These are phyloP conservation scores for Aspergillus versicolor DNA, from an alignment of 2,329 filamentous ascomycete genomes.

Conservation along the genomic window DNA sequence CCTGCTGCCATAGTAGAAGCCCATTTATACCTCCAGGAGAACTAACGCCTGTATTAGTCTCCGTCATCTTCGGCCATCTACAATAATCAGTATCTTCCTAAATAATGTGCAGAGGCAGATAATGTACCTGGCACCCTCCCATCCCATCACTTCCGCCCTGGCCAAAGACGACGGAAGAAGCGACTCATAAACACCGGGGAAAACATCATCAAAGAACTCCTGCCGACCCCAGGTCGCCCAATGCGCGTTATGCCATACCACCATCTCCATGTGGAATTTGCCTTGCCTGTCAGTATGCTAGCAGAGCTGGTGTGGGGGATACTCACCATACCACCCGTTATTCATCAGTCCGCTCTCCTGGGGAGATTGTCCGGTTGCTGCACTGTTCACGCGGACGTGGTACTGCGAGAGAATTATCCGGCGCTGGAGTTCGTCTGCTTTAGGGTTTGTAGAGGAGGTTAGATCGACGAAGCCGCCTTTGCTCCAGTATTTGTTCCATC, in stretches of 20 bases:
- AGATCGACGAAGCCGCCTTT: conserved; percentile 16
- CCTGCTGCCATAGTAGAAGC: conserved; percentile 17
- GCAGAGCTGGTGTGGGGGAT: too few species aligned
- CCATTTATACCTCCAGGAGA: conserved; percentile 18
- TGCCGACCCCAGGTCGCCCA: conserved; percentile 18
- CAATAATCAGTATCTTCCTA: not conserved
- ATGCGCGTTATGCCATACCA: conserved; percentile 19
- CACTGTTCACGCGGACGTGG: conserved; percentile 16
- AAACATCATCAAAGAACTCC: conserved; percentile 14
- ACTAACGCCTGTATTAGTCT: conserved; percentile 13
- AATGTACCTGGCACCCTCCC: conserved; percentile 13
- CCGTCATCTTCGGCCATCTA: conserved; percentile 21
- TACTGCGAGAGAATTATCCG: conserved; percentile 17
- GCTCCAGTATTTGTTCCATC: conserved; percentile 15
- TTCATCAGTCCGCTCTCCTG: conserved; percentile 20
- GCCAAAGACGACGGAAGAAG: conserved; percentile 11
- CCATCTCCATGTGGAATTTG: conserved; percentile 22
- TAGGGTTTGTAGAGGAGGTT: conserved; percentile 10
- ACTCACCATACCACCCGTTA: conserved; percentile 16
- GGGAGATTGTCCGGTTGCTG: conserved; percentile 14
- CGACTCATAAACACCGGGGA: conserved; percentile 12
- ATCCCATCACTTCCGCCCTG: conserved; percentile 12
- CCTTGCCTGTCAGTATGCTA: not conserved
- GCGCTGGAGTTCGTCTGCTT: conserved; percentile 16
- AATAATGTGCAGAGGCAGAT: not conserved